phyloP scores from a whole-genome alignment of 2,329 filamentous ascomycete genomes.

The Fonsecaea pugnacius region DNA sequence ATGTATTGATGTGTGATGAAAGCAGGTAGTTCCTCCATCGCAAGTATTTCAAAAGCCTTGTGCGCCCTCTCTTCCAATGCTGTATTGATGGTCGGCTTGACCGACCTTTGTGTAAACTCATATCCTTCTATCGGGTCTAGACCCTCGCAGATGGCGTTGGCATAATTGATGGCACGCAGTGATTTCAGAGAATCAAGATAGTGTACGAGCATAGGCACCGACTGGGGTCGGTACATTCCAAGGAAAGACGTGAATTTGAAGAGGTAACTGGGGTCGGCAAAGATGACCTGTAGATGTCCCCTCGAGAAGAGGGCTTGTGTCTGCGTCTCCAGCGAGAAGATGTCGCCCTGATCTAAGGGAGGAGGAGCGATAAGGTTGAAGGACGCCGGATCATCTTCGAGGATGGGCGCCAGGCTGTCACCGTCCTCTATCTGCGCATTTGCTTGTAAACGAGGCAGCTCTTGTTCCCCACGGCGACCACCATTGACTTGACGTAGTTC shows the following conservation, averaged over 20 bases:
- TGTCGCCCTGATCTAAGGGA: constrained; percentile 37
- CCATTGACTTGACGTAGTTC: constrained; percentile 21
- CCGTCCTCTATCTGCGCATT: constrained; percentile 24
- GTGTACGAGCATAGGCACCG: constrained; percentile 69
- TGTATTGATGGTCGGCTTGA: constrained; percentile 61
- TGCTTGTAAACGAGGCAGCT: constrained; percentile 31
- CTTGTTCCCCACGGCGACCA: constrained; percentile 16
- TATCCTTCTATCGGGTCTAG: constrained; percentile 61
- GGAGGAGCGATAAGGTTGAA: constrained; percentile 45
- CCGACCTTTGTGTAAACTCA: constrained; percentile 58
- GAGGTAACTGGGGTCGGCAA: constrained; percentile 65
- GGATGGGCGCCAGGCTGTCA: constrained; percentile 30
- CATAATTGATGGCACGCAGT: constrained; percentile 70
- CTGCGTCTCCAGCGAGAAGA: constrained; percentile 64
- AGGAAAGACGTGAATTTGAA: constrained; percentile 71
- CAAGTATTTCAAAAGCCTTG: constrained; percentile 67
- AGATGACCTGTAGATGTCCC: constrained; percentile 68
- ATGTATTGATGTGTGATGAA: constrained; percentile 73
- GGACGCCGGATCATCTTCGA: constrained; percentile 42
- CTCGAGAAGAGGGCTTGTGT: constrained; percentile 69
- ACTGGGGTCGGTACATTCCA: constrained; percentile 61
- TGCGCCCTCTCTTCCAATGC: constrained; percentile 66
- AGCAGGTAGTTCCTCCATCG: constrained; percentile 70
- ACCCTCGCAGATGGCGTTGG: constrained; percentile 68
- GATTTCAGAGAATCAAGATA: constrained; percentile 75